Base-by-base conservation (phyloP, 2,329 filamentous ascomycete species). In the Hypoxylon sp. region DNA sequence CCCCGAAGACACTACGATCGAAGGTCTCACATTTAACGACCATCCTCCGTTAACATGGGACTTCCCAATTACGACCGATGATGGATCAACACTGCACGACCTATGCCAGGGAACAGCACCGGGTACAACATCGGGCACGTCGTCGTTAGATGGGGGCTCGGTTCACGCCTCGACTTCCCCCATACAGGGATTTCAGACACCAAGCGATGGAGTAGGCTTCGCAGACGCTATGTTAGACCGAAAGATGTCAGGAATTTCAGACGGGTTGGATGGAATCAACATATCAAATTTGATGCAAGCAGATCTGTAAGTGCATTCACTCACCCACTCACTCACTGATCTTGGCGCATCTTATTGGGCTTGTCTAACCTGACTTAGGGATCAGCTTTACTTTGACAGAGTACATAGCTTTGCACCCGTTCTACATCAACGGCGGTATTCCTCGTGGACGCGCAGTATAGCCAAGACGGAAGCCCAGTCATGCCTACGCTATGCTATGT, bases 281-380 rank as follows among this genome's bases (percentile, higher is more conserved):
- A 67, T 67, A 5, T 68, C 66, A 34, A 68, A 62, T 47, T 32
- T 68, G 34, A 68, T 68, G 66, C 66, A 68, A 32, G 66, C 66
- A 54, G 66, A 68, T 26, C 47, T 68, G 66, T 68, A 62, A 53
- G 66, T 62, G 22, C 17, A 26, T 19, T 17, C 3, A 34, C 19
- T 26, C 3, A 46, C 26, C 15, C 8, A 41, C 22, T 37, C 22
- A n/a, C 15, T 39, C 24, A 26, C 4, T 26, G 4, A 26, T 26
- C 24, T 7, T 26, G 24, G 24, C 24, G 24, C 24, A 4, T 1
- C 11, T 10, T 47, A 6, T n/a, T 8, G 6, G 6, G 17, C 5
- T 20, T 3, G 6, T 15, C 49, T 61, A 52, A 67, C 51, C 19
- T 8, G 20, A n/a, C n/a, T 4, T 26, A 68, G 66, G 57, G 64